Evolutionary conservation across 2,329 filamentous ascomycete genomes (phyloP).

Genomic region (Penicillium sp.): DNA sequence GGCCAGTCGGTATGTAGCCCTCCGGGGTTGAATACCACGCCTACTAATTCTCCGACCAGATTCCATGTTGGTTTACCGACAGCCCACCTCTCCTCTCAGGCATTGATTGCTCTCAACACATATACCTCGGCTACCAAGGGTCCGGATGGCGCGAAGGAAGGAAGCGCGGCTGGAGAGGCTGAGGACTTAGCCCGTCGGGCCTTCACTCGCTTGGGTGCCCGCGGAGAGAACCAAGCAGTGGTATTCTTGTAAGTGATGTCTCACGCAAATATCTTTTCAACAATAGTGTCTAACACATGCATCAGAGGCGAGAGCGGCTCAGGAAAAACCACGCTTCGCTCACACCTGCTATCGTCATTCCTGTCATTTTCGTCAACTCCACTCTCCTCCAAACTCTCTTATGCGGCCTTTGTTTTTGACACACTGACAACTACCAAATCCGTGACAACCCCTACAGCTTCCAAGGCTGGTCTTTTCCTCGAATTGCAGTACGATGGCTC

Average conservation of each 20-base stretch:
- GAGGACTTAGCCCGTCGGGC: conserved; percentile 89
- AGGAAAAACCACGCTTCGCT: conserved; percentile 91
- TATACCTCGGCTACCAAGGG: conserved; percentile 88
- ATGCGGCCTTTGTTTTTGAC: conserved; percentile 94
- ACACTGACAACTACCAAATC: conserved; percentile 96
- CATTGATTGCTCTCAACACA: conserved; percentile 88
- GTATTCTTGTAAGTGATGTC: conserved; percentile 76
- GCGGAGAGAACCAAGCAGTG: conserved; percentile 89
- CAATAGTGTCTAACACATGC: conserved; percentile 26
- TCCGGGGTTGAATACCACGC: neutral
- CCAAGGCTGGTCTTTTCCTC: conserved; percentile 91
- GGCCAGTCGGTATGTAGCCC: conserved; percentile 46
- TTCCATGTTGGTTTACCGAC: conserved; percentile 92
- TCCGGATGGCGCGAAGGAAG: conserved; percentile 85
- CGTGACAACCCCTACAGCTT: conserved; percentile 89
- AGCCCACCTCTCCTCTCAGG: conserved; percentile 85
- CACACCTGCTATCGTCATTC: conserved; percentile 81
- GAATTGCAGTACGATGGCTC: conserved; percentile 96
- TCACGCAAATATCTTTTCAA: neutral
- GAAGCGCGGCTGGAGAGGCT: conserved; percentile 86
- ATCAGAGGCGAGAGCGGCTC: conserved; percentile 88
- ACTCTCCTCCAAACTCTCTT: conserved; percentile 86
- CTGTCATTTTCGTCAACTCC: conserved; percentile 90
- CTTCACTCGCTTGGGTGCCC: conserved; percentile 78
- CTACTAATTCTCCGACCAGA: conserved; percentile 56